These are phyloP conservation scores for Rhodomyrtus tomentosa DNA, from an alignment of 345 rosid species.

Conservation along the genomic window DNA sequence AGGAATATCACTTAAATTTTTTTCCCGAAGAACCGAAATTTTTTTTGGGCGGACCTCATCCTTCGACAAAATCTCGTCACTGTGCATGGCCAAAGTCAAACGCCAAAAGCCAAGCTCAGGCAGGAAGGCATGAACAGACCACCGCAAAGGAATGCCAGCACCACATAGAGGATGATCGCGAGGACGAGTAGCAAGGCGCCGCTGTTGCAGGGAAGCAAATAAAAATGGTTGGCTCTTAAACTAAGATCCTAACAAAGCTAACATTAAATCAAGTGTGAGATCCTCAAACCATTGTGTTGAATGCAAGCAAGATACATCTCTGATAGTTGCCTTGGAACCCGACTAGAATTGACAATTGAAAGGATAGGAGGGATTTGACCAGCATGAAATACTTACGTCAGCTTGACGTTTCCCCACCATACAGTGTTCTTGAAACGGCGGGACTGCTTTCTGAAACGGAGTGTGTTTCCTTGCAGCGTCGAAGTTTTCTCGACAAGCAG, in stretches of 20 bases:
- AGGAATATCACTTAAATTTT: not conserved
- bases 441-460: slow-evolving; percentile 26
- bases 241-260: not conserved
- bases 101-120: not conserved
- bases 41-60: not conserved
- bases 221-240: not conserved
- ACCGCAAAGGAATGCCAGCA: slow-evolving; percentile 14
- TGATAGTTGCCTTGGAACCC: not conserved
- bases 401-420: slow-evolving; percentile 42
- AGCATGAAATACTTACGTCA: slow-evolving; percentile 13
- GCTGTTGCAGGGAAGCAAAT: slow-evolving; percentile 7
- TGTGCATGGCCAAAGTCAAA: not conserved
- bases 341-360: not conserved
- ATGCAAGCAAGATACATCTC: not conserved
- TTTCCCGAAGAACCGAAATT: not conserved
- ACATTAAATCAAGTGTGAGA: not conserved
- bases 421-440: slow-evolving; percentile 20
- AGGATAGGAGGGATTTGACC: not conserved
- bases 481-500: slow-evolving; percentile 35
- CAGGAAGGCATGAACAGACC: slow-evolving; percentile 18
- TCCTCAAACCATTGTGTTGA: not conserved
- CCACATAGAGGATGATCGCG: slow-evolving; percentile 14
- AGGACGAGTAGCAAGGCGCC: slow-evolving; percentile 10
- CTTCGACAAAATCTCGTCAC: not conserved
- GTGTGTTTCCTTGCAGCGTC: slow-evolving; percentile 23